These are phyloP conservation scores for Gigaspora rosea DNA, from an alignment of 192 early-diverging fungal species.

Conservation along the genomic window DNA sequence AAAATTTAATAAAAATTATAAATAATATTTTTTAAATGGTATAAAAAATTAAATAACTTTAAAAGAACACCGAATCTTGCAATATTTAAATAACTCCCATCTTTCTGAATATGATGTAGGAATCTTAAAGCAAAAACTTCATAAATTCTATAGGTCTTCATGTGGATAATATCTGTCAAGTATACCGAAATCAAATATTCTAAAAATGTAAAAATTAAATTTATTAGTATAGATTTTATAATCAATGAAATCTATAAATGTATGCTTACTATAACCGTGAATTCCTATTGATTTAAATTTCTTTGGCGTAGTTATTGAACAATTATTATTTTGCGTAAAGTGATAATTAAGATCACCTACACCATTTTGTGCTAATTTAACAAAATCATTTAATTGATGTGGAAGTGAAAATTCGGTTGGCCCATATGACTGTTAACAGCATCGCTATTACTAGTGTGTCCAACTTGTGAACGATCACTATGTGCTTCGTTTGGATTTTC, in stretches of 20 bases:
- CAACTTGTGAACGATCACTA: too few species aligned
- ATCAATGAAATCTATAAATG: background rate
- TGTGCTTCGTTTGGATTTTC: too few species aligned
- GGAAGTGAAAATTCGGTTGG: background rate
- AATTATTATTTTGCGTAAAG: background rate
- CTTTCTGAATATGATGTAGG: conserved; percentile 14
- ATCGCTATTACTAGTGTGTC: too few species aligned
- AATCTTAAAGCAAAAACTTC: conserved; percentile 3
- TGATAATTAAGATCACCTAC: conserved; percentile 17
- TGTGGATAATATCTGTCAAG: background rate
- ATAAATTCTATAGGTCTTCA: conserved; percentile 10
- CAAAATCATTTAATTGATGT: conserved; percentile 11
- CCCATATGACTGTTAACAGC: too few species aligned
- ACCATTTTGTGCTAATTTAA: conserved; percentile 17
- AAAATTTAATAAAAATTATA: background rate
- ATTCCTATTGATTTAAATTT: conserved; percentile 12
- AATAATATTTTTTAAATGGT: background rate
- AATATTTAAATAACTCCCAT: conserved; percentile 13
- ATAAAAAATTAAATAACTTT: background rate
- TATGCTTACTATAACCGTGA: conserved; percentile 23
- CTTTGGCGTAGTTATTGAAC: background rate
- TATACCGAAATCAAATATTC: conserved; percentile 18
- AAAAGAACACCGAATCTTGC: conserved; percentile 16
- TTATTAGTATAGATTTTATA: too few species aligned
- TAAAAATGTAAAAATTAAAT: background rate